Base-by-base conservation (phyloP, 2,329 filamentous ascomycete species). In the Sporothrix luriei region DNA sequence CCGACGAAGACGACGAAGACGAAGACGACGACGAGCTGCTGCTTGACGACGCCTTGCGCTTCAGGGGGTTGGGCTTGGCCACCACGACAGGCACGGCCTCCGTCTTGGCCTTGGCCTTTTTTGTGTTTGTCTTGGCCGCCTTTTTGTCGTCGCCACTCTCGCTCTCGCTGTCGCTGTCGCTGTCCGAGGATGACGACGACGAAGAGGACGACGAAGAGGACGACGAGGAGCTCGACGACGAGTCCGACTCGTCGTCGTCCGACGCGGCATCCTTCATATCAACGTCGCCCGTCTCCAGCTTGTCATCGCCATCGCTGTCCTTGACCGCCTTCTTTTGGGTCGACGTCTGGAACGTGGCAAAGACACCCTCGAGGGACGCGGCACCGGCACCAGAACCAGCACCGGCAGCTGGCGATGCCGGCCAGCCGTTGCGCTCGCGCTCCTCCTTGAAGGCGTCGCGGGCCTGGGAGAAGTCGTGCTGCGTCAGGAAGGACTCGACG, bases 381-480 rank as follows among this genome's bases (percentile, higher is more conserved):
- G 78, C 61, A 16, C 21, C 43, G 19, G 51, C 21, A 19, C 68
- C 69, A 38, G 61, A 48, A 14, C 43, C 33, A 40, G 61, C 40
- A 14, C 43, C 43, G n/a, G 46, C 46, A 5, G 55, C 66, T 1
- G 51, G 62, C 71, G 73, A 66, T 59, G 75, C 75, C 57, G 80
- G 77, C 82, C 82, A 85, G 66, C 82, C 83, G 73, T 84, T 84
- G 78, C 81, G 83, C 76, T 80, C 84, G 68, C 86, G 82, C 76
- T 92, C 88, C 76, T 88, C 87, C 74, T 83, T 82, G 75, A 93
- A 90, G 5, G 87, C 85, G 71, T 83, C 81, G 75, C 85, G 85
- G 59, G 90, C 86, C 70, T 83, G 82, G 62, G 83, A 78, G 75
- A 91, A 90, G n/a, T 87, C 85, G 77, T 90, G 84, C 59, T 89